A percentile compares a stretch with the other conserved stretches of the same genome.
Evolutionary conservation across 495 filamentous ascomycete genomes (phyloP).

Genomic region (Melanomma pulvis-pyrius): DNA sequence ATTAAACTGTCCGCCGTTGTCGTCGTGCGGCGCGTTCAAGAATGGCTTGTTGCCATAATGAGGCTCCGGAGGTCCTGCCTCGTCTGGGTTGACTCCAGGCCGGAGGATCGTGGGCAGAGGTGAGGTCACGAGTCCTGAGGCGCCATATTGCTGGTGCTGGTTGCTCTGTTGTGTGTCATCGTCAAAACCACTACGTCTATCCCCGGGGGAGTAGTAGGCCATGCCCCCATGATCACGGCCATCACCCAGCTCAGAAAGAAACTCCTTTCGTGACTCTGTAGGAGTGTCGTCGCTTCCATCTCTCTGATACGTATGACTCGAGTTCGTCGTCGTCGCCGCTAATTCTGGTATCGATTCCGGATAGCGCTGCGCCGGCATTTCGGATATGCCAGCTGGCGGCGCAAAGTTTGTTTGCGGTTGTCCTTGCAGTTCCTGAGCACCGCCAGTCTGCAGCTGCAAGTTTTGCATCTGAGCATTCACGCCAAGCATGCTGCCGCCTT

Average conservation of each 20-base stretch:
- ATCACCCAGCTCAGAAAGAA: conserved; percentile 22
- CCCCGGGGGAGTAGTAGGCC: conserved; percentile 42
- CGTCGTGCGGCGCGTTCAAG: conserved; percentile 3
- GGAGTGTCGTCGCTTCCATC: conserved; percentile 41
- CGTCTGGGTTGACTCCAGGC: conserved; percentile 2
- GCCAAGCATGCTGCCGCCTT: conserved; percentile 25
- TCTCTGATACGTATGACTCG: neutral
- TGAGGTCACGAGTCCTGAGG: neutral
- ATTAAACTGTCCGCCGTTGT: neutral
- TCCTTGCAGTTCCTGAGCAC: conserved; percentile 12
- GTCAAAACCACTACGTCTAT: conserved; percentile 31
- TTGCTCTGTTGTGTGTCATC: conserved; percentile 10
- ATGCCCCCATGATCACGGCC: conserved; percentile 4
- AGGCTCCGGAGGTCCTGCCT: conserved; percentile 20
- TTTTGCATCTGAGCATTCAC: conserved; percentile 35
- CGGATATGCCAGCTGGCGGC: conserved; percentile 15
- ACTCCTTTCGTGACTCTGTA: conserved; percentile 37
- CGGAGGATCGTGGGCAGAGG: neutral
- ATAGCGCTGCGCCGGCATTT: conserved; percentile 30
- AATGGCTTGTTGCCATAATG: conserved; percentile 29
- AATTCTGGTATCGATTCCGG: conserved; percentile 35
- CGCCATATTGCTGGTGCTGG: conserved; percentile 5
- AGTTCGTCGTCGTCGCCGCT: neutral
- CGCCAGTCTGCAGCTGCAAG: conserved; percentile 18
- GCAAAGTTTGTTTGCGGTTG: conserved; percentile 12